These are phyloP conservation scores for Wickerhamomyces bovis DNA, from an alignment of 805 yeast species.

Conservation along the genomic window DNA sequence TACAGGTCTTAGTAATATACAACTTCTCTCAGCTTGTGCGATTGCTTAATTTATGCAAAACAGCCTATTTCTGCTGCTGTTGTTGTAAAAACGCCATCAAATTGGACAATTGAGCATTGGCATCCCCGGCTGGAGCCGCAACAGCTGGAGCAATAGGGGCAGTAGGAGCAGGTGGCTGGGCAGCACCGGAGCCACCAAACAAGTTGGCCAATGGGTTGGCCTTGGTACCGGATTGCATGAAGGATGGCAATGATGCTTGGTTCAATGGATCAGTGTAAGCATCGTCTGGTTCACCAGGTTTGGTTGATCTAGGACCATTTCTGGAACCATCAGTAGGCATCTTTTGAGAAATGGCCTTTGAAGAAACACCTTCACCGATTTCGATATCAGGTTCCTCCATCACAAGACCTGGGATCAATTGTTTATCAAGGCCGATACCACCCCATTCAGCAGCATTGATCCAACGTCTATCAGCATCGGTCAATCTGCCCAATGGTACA, in stretches of 20 bases:
- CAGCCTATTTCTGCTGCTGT: constrained; percentile 23
- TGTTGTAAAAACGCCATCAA: constrained; percentile 38
- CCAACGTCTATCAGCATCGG: constrained; percentile 94
- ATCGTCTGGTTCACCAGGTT: constrained; percentile 46
- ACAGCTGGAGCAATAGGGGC: constrained; percentile 5
- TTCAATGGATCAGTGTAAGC: constrained; percentile 24
- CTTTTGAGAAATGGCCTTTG: constrained; percentile 84
- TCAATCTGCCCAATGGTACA: constrained; percentile 79
- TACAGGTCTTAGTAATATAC: background rate
- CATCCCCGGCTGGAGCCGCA: constrained; percentile 21
- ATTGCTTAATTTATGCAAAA: background rate
- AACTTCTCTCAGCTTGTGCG: background rate
- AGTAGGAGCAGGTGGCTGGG: constrained; percentile 18
- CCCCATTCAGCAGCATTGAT: constrained; percentile 90
- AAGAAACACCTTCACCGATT: constrained; percentile 88
- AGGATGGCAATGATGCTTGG: constrained; percentile 19
- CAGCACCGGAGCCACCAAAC: constrained; percentile 24
- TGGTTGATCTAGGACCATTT: constrained; percentile 79
- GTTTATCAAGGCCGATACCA: constrained; percentile 81
- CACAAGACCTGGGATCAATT: constrained; percentile 69
- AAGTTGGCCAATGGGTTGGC: constrained; percentile 46
- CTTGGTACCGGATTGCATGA: constrained; percentile 33
- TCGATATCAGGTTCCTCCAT: constrained; percentile 98
- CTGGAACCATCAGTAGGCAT: constrained; percentile 88
- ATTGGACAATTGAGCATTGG: constrained; percentile 35